These are phyloP conservation scores for Cicer judaicum DNA, from an alignment of 306 rosid genomes.

Conservation along the genomic window DNA sequence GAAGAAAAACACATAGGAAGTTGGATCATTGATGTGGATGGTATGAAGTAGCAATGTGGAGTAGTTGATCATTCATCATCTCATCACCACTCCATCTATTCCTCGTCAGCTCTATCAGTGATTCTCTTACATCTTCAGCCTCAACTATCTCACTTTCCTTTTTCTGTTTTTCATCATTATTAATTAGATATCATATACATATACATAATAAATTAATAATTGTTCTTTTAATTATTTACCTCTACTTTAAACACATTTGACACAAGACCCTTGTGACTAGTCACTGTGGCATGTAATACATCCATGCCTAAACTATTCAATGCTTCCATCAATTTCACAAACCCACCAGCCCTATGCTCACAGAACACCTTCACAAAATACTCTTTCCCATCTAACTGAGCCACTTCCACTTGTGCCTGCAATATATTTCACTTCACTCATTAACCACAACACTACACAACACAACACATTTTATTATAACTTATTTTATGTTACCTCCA, in stretches of 20 bases:
- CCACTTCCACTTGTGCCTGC: constrained; percentile 94
- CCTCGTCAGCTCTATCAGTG: constrained; percentile 73
- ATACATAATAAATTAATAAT: too few relatives aligned
- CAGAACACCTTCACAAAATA: constrained; percentile 81
- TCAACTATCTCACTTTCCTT: constrained; percentile 72
- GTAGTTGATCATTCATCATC: constrained; percentile 14
- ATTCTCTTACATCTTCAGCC: constrained; percentile 82
- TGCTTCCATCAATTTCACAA: constrained; percentile 84
- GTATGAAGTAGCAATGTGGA: too few relatives aligned
- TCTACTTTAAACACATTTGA: constrained; percentile 82
- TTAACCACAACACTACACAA: too few relatives aligned
- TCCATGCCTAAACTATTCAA: constrained; percentile 73
- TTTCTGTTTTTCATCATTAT: constrained; percentile 51
- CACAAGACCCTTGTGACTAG: constrained; percentile 80
- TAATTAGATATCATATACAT: neutral
- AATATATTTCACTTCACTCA: neutral
- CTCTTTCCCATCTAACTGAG: constrained; percentile 77
- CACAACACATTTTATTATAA: neutral
- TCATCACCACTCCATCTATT: constrained; percentile 56
- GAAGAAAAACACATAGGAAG: too few relatives aligned
- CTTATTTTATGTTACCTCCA: constrained; percentile 66
- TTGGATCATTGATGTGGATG: too few relatives aligned
- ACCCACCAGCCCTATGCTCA: constrained; percentile 86
- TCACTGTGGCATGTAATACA: constrained; percentile 80
- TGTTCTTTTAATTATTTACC: constrained; percentile 47